A percentile compares a stretch with the other conserved stretches of the same genome.
These are phyloP conservation scores for Claviceps quebecensis DNA, from an alignment of 2,329 filamentous ascomycete species.

Conservation along the genomic window DNA sequence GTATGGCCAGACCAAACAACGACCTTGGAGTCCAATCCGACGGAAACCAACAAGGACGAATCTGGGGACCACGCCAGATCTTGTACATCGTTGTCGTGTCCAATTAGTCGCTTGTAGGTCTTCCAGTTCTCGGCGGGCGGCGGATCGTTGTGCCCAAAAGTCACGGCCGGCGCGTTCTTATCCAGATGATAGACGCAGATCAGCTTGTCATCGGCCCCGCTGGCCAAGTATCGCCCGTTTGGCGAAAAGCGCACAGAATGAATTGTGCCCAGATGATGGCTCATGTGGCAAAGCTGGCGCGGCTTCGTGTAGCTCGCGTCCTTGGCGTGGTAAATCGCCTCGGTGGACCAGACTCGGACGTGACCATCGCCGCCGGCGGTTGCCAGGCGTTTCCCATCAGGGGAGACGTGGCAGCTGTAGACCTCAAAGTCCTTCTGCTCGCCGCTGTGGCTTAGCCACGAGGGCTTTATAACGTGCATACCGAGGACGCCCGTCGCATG, in stretches of 20 bases:
- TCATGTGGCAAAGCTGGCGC: slow-evolving; percentile 93
- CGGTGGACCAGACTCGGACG: slow-evolving; percentile 94
- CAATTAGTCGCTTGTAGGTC: slow-evolving; percentile 81
- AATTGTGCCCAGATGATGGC: slow-evolving; percentile 94
- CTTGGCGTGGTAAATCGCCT: slow-evolving; percentile 73
- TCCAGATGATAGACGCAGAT: slow-evolving; percentile 94
- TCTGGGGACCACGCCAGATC: slow-evolving; percentile 95
- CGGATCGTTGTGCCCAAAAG: slow-evolving; percentile 81
- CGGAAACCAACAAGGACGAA: slow-evolving; percentile 88
- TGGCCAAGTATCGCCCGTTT: slow-evolving; percentile 88
- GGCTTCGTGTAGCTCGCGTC: slow-evolving; percentile 61
- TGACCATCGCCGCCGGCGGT: slow-evolving; percentile 96
- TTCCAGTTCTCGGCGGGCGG: slow-evolving; percentile 97
- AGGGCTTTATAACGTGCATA: slow-evolving; percentile 86
- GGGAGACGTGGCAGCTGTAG: slow-evolving; percentile 94
- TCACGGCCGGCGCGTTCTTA: slow-evolving; percentile 61
- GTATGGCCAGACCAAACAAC: slow-evolving; percentile 97
- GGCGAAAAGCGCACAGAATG: slow-evolving; percentile 94
- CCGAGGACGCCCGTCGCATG: slow-evolving; percentile 10
- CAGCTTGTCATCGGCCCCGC: slow-evolving; percentile 95
- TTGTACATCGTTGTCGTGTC: slow-evolving; percentile 97
- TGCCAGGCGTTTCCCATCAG: slow-evolving; percentile 80
- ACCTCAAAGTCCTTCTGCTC: slow-evolving; percentile 98
- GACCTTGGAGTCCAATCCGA: slow-evolving; percentile 92
- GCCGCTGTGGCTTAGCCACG: slow-evolving; percentile 91